These are phyloP conservation scores for Tuber melanosporum DNA, from an alignment of 495 filamentous ascomycete genomes.

Conservation along the genomic window DNA sequence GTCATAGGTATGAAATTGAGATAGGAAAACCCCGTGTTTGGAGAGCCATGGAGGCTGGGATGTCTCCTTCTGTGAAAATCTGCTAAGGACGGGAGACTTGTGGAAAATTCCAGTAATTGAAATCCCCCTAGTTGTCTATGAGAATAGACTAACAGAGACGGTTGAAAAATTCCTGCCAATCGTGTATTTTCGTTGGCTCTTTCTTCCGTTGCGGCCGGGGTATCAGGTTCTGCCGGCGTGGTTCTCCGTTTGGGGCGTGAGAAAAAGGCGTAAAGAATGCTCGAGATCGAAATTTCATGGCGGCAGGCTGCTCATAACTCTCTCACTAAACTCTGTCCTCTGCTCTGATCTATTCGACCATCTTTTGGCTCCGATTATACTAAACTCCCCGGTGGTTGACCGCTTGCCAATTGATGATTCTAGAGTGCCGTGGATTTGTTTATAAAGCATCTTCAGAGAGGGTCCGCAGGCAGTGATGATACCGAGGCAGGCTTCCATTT, in stretches of 20 bases:
- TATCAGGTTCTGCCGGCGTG: neutral
- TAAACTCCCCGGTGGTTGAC: neutral
- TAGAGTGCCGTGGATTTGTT: neutral
- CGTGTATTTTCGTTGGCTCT: neutral
- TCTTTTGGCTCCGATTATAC: neutral
- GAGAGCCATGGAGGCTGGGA: neutral
- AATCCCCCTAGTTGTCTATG: neutral
- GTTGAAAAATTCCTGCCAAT: neutral
- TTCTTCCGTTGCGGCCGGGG: neutral
- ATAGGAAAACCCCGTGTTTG: neutral
- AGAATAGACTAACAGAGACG: neutral
- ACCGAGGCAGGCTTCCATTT: neutral
- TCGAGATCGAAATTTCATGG: neutral
- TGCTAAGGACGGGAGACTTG: neutral
- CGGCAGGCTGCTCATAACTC: neutral
- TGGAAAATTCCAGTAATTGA: neutral
- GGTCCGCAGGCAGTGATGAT: conserved; percentile 1
- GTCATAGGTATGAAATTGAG: neutral
- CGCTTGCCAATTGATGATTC: neutral
- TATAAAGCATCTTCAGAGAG: conserved; percentile 1
- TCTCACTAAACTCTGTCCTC: neutral
- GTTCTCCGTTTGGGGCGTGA: neutral
- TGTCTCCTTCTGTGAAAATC: neutral
- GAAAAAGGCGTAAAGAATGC: neutral
- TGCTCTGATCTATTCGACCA: neutral